Conservation (phyloP, 805 yeast species). For the Tetrapisispora fleetii region DNA sequence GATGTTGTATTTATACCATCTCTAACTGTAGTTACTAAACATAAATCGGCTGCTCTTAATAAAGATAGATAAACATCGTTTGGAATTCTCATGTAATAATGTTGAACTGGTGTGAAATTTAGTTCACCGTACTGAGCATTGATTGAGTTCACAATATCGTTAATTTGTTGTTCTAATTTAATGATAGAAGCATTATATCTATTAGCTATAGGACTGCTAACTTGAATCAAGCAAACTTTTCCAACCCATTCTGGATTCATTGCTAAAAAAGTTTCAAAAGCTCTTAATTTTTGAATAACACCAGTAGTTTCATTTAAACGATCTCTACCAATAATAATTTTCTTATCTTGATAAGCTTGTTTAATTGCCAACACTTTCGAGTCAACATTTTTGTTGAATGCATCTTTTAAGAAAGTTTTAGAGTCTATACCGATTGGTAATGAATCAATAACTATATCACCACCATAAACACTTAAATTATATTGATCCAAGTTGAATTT, state of each 20-base stretch:
- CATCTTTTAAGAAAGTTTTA: conserved; percentile 51
- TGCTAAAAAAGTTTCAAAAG: conserved; percentile 77
- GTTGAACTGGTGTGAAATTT: conserved; percentile 80
- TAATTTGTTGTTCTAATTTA: conserved; percentile 67
- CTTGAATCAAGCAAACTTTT: conserved; percentile 82
- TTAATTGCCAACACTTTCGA: conserved; percentile 57
- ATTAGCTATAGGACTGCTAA: conserved; percentile 54
- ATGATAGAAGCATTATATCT: conserved; percentile 34
- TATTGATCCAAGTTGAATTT: conserved; percentile 23
- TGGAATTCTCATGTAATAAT: conserved; percentile 81
- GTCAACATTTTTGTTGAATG: conserved; percentile 39
- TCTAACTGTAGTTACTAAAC: conserved; percentile 79
- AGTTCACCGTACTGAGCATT: conserved; percentile 79
- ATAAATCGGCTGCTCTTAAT: conserved; percentile 80
- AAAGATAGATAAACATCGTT: conserved; percentile 85
- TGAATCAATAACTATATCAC: conserved; percentile 60
- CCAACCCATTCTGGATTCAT: conserved; percentile 90
- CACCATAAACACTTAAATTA: conserved; percentile 59
- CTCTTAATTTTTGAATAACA: conserved; percentile 84
- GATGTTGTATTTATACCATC: conserved; percentile 97
- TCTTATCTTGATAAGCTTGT: conserved; percentile 51
- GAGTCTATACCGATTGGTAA: conserved; percentile 89
- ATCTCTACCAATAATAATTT: conserved; percentile 88
- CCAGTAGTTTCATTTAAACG: conserved; percentile 87
- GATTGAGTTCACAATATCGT: conserved; percentile 71